phyloP scores from a whole-genome alignment of 441 rosid species.

The Manihot esculenta region DNA sequence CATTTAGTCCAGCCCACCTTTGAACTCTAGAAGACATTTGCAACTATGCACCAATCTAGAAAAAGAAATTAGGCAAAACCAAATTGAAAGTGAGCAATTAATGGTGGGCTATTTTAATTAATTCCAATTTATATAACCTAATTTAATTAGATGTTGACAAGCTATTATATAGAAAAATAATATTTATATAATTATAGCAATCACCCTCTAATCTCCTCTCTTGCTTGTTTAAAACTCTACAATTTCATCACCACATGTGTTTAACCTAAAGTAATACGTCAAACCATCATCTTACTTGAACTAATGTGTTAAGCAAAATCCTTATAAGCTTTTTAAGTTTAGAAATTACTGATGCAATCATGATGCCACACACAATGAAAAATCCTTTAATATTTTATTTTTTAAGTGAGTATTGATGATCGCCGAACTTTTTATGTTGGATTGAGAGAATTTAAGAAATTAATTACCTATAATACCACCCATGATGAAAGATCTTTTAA shows the following conservation, averaged over 20 bases:
- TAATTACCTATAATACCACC: too few relatives aligned
- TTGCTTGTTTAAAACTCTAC: not conserved
- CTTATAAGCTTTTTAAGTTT: too few relatives aligned
- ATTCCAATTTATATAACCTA: too few relatives aligned
- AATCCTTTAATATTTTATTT: too few relatives aligned
- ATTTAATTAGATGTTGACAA: not conserved
- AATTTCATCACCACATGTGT: not conserved
- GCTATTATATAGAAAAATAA: not conserved
- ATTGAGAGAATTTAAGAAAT: too few relatives aligned
- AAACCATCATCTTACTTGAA: not conserved
- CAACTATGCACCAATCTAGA: conserved; percentile 1
- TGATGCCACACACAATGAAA: too few relatives aligned
- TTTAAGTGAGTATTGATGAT: too few relatives aligned
- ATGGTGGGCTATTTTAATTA: not conserved
- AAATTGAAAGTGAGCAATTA: not conserved
- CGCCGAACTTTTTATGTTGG: too few relatives aligned
- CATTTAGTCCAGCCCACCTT: not conserved
- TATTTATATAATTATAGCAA: not conserved
- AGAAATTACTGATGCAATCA: too few relatives aligned
- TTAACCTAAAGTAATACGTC: not conserved
- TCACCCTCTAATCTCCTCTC: not conserved
- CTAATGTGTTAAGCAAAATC: not conserved
- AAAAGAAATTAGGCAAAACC: not conserved
- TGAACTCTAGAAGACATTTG: not conserved
- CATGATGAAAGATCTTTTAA: too few relatives aligned